Evolutionary conservation across 352 stramenopile species (phyloP), one percentile per base, ranked within the genome.

Genomic region (Vaucheria bursata): DNA sequence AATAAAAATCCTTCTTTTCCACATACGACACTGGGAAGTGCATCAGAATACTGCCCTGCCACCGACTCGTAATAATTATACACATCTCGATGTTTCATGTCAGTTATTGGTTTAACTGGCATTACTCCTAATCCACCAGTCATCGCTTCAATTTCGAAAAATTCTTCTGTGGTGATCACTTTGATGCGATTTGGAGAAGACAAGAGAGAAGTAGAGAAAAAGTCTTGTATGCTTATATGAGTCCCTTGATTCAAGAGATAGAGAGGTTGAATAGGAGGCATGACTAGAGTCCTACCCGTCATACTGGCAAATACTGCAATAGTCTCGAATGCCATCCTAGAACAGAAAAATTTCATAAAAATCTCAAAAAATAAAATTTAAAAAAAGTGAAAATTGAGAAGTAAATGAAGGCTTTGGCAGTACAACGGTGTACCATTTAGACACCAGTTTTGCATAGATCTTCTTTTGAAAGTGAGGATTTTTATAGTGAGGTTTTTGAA

Each of bases 101-200:
- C 18, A 34, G 5, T 29, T 8, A 29, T 4, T 6, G 59, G 59
- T 8, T 18, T 18, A 38, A 8, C 4, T 18, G 59, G 59, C 18
- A 18, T 18, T 38, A 69, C 59, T 32, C 36, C 64, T 32, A 86
- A 71, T 0, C 74, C 64, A 0, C 80, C 79, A 8, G 71, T 86
- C 76, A 81, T 80, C 40, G 84, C 84, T 84, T 94, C 88, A 36
- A 37, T 64, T 67, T 86, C 32, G 40, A 94, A 75, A 79, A 93
- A 93, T 79, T 94, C 87, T 64, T 91, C 84, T 75, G 88, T 92
- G 0, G 74, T 85, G 71, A 94, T 92, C 7, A 94, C 84, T 35
- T 85, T 81, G n/a, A 94, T 78, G 6, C 59, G 6, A 25, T 59
- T 12, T 70, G 74, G 75, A 1, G 32, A 38, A 1, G 40, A 50